phyloP scores from a whole-genome alignment of 208 protist species.

The Naegleria fowleri region DNA sequence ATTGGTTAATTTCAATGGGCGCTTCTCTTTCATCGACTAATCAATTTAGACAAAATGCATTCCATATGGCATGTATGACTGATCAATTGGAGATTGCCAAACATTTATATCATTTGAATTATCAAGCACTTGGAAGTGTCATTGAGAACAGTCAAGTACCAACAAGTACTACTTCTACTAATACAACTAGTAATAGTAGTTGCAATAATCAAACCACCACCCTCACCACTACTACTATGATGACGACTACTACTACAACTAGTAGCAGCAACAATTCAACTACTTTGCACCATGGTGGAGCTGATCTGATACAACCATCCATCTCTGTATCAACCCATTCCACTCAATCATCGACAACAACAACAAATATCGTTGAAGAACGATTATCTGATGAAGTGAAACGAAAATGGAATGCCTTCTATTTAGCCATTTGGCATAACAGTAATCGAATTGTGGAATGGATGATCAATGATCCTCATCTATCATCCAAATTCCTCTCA shows the following conservation, averaged over 20 bases:
- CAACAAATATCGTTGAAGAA: neutral
- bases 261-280: too few species aligned
- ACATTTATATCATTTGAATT: neutral
- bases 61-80: constrained; percentile 1
- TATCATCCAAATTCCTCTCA: neutral
- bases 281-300: too few species aligned
- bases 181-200: too few species aligned
- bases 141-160: too few species aligned
- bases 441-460: neutral
- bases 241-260: too few species aligned
- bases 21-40: neutral
- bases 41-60: constrained; percentile 18
- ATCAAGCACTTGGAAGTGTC: neutral
- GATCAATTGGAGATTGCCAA: neutral
- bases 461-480: neutral
- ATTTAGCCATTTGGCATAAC: neutral
- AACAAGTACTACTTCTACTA: too few species aligned
- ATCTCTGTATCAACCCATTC: too few species aligned
- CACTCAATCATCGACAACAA: too few species aligned
- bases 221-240: too few species aligned
- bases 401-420: neutral
- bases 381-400: neutral
- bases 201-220: too few species aligned
- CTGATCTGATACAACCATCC: too few species aligned
- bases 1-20: neutral